Percentiles rank a stretch among this genome's conserved stretches.
These are phyloP conservation scores for Cymbopogon flexuosus DNA, from an alignment of 202 grass and related monocot species.

Conservation along the genomic window DNA sequence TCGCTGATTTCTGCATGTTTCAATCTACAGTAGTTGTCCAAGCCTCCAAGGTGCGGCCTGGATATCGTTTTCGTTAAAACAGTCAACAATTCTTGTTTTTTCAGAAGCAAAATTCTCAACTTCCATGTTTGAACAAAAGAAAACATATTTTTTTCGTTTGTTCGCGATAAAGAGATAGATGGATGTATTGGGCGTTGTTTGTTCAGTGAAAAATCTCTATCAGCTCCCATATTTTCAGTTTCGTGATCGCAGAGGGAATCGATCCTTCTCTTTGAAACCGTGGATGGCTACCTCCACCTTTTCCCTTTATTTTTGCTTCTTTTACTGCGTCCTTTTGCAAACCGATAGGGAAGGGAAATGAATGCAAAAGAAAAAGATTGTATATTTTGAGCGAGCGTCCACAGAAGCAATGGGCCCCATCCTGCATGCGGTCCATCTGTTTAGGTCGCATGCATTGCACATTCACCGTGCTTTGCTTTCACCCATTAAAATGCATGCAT, in stretches of 20 bases:
- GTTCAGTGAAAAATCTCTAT: not conserved
- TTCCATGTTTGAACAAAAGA: not conserved
- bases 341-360: conserved; percentile 43
- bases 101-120: not conserved
- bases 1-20: not conserved
- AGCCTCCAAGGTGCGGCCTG: not conserved
- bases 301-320: conserved; percentile 22
- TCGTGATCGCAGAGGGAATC: conserved; percentile 1
- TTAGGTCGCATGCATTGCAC: conserved; percentile 44
- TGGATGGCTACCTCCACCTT: conserved; percentile 26
- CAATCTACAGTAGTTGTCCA: not conserved
- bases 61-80: not conserved
- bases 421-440: conserved; percentile 35
- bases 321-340: conserved; percentile 42
- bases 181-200: not conserved
- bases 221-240: conserved; percentile 2
- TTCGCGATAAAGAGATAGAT: not conserved
- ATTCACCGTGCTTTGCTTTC: conserved; percentile 39
- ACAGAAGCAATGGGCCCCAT: conserved; percentile 29
- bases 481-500: conserved; percentile 45
- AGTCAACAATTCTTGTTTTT: conserved; percentile 4
- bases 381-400: conserved; percentile 17
- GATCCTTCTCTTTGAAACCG: conserved; percentile 34
- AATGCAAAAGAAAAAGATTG: conserved; percentile 35
- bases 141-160: not conserved